These are phyloP conservation scores for Lumnitzera racemosa DNA, from an alignment of 345 rosid species.

Conservation along the genomic window DNA sequence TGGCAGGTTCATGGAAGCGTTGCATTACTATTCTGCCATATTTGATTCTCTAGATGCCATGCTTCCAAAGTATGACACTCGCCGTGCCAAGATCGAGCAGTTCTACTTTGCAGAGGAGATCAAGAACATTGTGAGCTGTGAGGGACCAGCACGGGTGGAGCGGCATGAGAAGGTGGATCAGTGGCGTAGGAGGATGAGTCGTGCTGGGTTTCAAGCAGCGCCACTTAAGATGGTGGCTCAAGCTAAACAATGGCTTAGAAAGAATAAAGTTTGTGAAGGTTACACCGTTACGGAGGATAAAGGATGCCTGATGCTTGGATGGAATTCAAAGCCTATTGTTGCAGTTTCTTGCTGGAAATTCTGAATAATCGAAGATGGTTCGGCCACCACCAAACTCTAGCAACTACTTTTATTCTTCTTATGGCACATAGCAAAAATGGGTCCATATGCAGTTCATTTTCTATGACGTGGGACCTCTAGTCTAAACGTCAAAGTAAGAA, in stretches of 20 bases:
- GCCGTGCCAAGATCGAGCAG: constrained; percentile 58
- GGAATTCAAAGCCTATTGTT: constrained; percentile 56
- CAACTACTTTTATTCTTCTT: no score
- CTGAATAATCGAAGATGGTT: constrained; percentile 1
- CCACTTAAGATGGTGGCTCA: constrained; percentile 40
- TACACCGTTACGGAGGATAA: constrained; percentile 58
- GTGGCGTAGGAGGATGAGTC: constrained; percentile 66
- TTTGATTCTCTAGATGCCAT: constrained; percentile 44
- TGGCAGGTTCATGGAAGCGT: constrained; percentile 60
- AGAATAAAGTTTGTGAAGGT: constrained; percentile 30
- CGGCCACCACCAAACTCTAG: no score
- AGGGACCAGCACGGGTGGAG: constrained; percentile 48
- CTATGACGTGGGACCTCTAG: no score
- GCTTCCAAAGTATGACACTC: constrained; percentile 57
- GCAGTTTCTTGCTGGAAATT: constrained; percentile 69
- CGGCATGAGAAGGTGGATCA: constrained; percentile 56
- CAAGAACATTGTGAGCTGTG: constrained; percentile 62
- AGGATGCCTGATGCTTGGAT: constrained; percentile 59
- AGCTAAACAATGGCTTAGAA: constrained; percentile 50
- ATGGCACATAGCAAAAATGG: no score
- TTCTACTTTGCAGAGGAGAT: constrained; percentile 60
- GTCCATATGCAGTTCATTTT: no score
- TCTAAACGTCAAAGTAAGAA: no score
- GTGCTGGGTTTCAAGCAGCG: constrained; percentile 58
- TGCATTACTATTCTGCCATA: constrained; percentile 56